Evolutionary conservation across 768 basidiomycete species (phyloP).

Genomic region (Collybia sordida): DNA sequence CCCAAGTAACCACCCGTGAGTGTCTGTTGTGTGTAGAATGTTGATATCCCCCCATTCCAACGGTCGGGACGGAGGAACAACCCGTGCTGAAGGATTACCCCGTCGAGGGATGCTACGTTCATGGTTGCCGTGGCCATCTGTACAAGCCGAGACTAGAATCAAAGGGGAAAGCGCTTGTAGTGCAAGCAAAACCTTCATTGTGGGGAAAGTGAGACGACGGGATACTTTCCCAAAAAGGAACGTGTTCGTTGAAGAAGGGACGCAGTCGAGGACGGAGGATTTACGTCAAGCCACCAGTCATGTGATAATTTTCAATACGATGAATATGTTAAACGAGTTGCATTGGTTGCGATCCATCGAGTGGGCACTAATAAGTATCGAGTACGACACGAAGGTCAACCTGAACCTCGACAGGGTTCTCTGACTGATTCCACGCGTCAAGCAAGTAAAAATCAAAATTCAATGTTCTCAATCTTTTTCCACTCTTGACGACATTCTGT

Average conservation of each 20-base stretch:
- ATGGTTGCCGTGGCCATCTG: constrained; percentile 22
- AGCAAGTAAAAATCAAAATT: constrained; percentile 54
- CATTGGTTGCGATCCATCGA: no score
- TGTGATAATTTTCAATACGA: no score
- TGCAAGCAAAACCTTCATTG: neutral
- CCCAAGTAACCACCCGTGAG: constrained; percentile 70
- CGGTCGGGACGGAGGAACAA: constrained; percentile 60
- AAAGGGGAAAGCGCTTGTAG: constrained; percentile 3
- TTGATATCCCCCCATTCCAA: constrained; percentile 89
- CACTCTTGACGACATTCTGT: constrained; percentile 39
- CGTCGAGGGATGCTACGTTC: constrained; percentile 24
- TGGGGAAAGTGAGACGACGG: no score
- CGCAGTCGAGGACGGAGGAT: no score
- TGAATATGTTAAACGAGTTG: no score
- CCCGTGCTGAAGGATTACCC: constrained; percentile 36
- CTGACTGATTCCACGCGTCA: constrained; percentile 52
- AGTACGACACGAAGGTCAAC: neutral
- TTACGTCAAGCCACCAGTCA: no score
- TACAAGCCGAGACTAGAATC: constrained; percentile 14
- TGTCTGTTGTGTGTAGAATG: constrained; percentile 84
- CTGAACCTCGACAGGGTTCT: neutral
- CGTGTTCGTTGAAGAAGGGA: no score
- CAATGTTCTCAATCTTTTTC: constrained; percentile 53
- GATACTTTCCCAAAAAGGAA: no score
- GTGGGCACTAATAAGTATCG: no score